These are phyloP conservation scores for Arachnopeziza araneosa DNA, from an alignment of 2,329 filamentous ascomycete genomes.

Conservation along the genomic window DNA sequence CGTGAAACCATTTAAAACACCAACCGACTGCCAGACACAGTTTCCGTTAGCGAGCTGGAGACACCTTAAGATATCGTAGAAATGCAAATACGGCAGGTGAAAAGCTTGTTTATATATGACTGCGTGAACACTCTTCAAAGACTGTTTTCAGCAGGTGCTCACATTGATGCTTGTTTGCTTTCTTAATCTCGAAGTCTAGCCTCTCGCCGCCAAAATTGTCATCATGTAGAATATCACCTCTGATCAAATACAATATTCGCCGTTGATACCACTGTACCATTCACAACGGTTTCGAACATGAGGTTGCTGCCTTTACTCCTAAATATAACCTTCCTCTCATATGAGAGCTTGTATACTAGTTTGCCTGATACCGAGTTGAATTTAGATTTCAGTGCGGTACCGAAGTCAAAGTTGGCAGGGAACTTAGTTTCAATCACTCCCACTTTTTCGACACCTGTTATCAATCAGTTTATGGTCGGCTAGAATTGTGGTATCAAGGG, in stretches of 20 bases:
- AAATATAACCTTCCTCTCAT: not conserved
- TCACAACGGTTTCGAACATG: slow-evolving; percentile 1
- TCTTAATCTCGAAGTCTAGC: no score
- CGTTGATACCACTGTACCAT: not conserved
- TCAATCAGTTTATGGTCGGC: not conserved
- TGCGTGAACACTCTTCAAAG: no score
- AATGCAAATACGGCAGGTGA: no score
- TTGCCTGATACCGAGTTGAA: not conserved
- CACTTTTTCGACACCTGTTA: not conserved
- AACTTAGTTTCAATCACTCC: not conserved
- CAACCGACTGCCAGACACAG: no score
- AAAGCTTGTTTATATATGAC: no score
- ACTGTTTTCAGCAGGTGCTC: no score
- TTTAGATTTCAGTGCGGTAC: not conserved
- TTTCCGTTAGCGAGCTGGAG: no score
- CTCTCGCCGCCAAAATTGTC: no score
- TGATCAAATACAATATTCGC: slow-evolving; percentile 4
- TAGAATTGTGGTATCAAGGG: no score
- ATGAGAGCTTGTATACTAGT: not conserved
- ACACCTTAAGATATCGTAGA: no score
- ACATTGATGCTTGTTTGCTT: no score
- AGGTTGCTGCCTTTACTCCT: slow-evolving; percentile 4
- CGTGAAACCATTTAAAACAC: no score
- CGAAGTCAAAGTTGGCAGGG: not conserved
- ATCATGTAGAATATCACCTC: not conserved